Evolutionary conservation across 768 basidiomycete species (phyloP), one percentile per base, ranked within the genome.

Genomic region (Chiua virens): DNA sequence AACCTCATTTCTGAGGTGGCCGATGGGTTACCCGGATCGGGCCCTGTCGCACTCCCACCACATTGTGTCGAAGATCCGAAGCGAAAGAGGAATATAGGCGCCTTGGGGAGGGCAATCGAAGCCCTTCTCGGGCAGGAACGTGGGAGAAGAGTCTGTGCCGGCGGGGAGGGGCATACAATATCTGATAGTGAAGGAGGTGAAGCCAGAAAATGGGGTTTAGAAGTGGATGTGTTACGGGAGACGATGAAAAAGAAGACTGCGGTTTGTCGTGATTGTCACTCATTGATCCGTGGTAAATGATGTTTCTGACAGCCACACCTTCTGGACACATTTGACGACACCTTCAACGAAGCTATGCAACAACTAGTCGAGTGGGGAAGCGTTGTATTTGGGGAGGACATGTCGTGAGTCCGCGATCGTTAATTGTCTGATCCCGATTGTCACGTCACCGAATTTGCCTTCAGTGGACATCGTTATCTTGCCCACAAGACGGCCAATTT

Each of bases 331-430:
- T 88, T 89, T 61, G 83, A 86, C 61, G 87, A 88, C 48, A 81
- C 85, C 37, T 92, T 89, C 62, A 76, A 83, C 58, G 83, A 87
- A 65, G 91, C 91, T 20, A 83, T 94, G 53, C 82, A 86, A 56
- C 83, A 92, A 60, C 71, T 93, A 47, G 73, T 81, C 41, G 76
- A 83, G 62, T 89, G 85, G 82, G 87, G 86, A 49, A 83, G 85
- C 17, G 77, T 92, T 22, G 73, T 87, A 52, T 75, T 85, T 50
- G 82, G 78, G 43, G 80, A 82, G 67, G 84, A 87, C 65, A 60
- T 73, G 59, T 72, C 75, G 89, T 90, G 63, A 68, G 88, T 76
- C 22, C 35, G 53, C 54, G 51, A 71, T 68, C 61, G 23, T 40
- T 48, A 44, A 53, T 55, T 55, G 42, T 47, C 49, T 58, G 59